Conservation (phyloP, 768 basidiomycete species). For the Amanita jacksonii region DNA sequence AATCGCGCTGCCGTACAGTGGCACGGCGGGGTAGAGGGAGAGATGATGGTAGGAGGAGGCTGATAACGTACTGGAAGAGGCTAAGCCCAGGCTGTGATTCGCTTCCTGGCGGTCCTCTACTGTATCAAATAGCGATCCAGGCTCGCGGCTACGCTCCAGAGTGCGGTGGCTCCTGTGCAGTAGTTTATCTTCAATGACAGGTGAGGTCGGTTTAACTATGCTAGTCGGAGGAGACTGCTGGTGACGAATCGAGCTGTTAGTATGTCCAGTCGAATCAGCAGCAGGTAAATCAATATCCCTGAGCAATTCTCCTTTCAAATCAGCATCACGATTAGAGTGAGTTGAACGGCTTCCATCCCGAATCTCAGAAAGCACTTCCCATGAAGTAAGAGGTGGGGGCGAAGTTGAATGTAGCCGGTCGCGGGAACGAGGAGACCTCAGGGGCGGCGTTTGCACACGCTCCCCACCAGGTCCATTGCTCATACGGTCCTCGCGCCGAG, state of each 20-base stretch:
- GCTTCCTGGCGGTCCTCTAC: constrained; percentile 19
- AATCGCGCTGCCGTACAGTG: constrained; percentile 16
- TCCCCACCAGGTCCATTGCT: neutral
- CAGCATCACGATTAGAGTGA: constrained; percentile 8
- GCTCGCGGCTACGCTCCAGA: constrained; percentile 21
- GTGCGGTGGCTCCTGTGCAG: constrained; percentile 17
- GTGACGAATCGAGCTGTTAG: constrained; percentile 6
- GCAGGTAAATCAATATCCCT: too few relatives aligned
- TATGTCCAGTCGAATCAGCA: constrained; percentile 4
- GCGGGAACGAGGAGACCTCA: constrained; percentile 1
- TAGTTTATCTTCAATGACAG: constrained; percentile 14
- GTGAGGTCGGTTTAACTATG: neutral
- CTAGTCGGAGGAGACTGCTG: neutral
- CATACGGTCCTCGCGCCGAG: constrained; percentile 15
- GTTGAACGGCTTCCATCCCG: constrained; percentile 1
- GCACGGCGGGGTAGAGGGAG: constrained; percentile 29
- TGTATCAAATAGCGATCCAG: constrained; percentile 16
- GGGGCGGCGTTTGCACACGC: constrained; percentile 5
- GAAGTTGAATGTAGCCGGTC: constrained; percentile 1
- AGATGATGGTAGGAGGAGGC: constrained; percentile 38
- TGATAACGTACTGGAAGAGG: constrained; percentile 55
- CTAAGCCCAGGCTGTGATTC: constrained; percentile 25
- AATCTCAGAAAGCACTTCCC: neutral
- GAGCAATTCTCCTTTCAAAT: constrained; percentile 1
- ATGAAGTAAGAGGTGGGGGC: neutral